Percentiles rank a stretch among this genome's conserved stretches.
Conservation (phyloP, 1,284 basidiomycete species). For the Apiotrichum akiyoshidainum region DNA sequence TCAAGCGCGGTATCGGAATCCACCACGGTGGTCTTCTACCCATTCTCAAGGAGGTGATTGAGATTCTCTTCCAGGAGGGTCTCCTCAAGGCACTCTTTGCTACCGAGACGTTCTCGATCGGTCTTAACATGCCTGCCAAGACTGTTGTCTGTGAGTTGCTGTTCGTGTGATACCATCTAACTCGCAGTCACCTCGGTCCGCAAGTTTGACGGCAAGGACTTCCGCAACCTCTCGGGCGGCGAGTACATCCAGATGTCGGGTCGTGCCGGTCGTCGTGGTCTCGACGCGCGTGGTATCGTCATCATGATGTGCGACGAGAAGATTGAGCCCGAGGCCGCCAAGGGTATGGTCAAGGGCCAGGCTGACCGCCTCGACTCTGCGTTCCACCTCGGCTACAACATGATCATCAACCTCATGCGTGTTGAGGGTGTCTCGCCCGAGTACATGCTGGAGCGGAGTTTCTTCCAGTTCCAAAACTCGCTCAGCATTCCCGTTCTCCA, state of each 20-base stretch:
- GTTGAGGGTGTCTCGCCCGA: slow-evolving; percentile 98
- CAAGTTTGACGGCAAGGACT: slow-evolving; percentile 95
- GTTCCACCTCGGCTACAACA: slow-evolving; percentile 98
- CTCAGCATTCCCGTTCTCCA: slow-evolving; percentile 83
- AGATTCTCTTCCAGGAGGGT: slow-evolving; percentile 99
- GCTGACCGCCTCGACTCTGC: slow-evolving; percentile 96
- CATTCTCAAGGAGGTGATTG: slow-evolving; percentile 98
- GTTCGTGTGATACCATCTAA: not conserved
- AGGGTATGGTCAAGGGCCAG: slow-evolving; percentile 97
- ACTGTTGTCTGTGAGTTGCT: slow-evolving; percentile 72
- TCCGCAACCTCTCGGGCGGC: slow-evolving; percentile 72
- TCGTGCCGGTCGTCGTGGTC: slow-evolving; percentile 90
- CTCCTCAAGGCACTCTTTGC: slow-evolving; percentile 98
- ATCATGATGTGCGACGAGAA: slow-evolving; percentile 99
- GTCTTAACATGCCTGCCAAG: slow-evolving; percentile 99
- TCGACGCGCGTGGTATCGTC: slow-evolving; percentile 98
- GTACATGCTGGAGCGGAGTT: slow-evolving; percentile 96
- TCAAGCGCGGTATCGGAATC: slow-evolving; percentile 95
- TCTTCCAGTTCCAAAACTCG: slow-evolving; percentile 97
- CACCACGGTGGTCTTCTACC: slow-evolving; percentile 97
- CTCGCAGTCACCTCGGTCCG: slow-evolving; percentile 73
- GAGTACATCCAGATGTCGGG: slow-evolving; percentile 99
- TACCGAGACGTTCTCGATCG: slow-evolving; percentile 99
- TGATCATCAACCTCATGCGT: slow-evolving; percentile 97
- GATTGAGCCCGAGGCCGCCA: slow-evolving; percentile 86